Conservation (phyloP, 768 basidiomycete species). For the Lactarius trivialis region DNA sequence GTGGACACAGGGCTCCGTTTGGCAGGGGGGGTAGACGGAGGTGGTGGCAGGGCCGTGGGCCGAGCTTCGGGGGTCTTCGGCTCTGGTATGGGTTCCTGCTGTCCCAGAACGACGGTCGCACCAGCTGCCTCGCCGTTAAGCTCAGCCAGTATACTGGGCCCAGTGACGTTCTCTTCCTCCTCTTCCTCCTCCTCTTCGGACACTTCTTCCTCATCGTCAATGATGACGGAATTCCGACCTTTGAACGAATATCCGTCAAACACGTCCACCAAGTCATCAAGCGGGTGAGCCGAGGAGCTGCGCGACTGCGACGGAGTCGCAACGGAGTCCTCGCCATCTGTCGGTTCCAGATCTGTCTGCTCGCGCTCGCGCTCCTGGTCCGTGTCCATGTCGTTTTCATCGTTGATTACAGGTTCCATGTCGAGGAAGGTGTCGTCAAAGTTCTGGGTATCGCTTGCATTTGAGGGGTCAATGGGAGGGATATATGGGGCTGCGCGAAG, state of each 20-base stretch:
- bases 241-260: conserved; percentile 96
- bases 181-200: conserved; percentile 43
- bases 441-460: conserved; percentile 94
- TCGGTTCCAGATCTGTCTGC: conserved; percentile 63
- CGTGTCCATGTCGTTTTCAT: conserved; percentile 60
- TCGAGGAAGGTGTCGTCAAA: conserved; percentile 96
- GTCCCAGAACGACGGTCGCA: conserved; percentile 30
- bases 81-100: conserved; percentile 38
- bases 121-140: conserved; percentile 13
- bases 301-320: conserved; percentile 78
- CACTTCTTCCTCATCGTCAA: conserved; percentile 66
- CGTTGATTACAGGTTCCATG: conserved; percentile 89
- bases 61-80: conserved; percentile 76
- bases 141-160: conserved; percentile 21
- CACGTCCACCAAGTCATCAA: conserved; percentile 60
- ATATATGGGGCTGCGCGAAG: conserved; percentile 73
- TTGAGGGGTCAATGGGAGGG: conserved; percentile 82
- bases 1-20: conserved; percentile 9
- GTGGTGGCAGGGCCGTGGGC: conserved; percentile 32
- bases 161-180: conserved; percentile 29
- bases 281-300: conserved; percentile 57
- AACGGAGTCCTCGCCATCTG: conserved; percentile 68
- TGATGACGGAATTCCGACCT: conserved; percentile 70
- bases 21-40: conserved; percentile 18
- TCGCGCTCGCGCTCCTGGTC: conserved; percentile 64